A percentile compares a stretch with the other conserved stretches of the same genome.
phyloP scores from a whole-genome alignment of 2,329 filamentous ascomycete genomes.

The Aspergillus ustus region DNA sequence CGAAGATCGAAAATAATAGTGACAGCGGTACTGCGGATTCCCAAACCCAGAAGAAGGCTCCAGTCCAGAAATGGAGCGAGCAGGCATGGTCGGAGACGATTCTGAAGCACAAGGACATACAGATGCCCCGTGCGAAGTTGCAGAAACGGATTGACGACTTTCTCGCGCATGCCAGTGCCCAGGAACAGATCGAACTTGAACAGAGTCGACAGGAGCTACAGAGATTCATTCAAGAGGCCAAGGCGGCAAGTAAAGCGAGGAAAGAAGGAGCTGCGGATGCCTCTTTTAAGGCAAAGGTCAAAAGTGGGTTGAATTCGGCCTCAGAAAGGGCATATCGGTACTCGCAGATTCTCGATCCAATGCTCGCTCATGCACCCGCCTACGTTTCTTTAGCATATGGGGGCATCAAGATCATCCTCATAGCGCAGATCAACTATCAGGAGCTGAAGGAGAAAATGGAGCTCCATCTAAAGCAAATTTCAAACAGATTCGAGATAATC shows the following conservation, averaged over 20 bases:
- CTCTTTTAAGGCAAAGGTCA: neutral
- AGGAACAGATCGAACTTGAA: neutral
- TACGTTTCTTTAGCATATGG: neutral
- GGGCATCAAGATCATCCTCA: neutral
- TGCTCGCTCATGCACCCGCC: neutral
- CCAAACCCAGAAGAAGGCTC: neutral
- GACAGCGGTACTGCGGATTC: no score
- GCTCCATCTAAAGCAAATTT: neutral
- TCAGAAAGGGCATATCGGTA: neutral
- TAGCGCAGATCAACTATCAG: neutral
- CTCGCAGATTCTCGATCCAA: neutral
- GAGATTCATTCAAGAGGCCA: neutral
- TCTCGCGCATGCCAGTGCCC: neutral
- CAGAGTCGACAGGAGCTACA: neutral
- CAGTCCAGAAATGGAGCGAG: neutral
- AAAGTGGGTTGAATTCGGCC: neutral
- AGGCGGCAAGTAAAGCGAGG: neutral
- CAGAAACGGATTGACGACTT: neutral
- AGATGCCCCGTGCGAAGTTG: neutral
- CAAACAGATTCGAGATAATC: neutral
- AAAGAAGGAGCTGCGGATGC: neutral
- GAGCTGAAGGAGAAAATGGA: neutral
- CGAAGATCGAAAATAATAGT: no score
- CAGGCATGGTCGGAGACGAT: neutral
- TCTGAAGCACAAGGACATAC: neutral